Evolutionary conservation across 257 asterid genomes (phyloP), one percentile per base, ranked within the genome.

Genomic region (Gentiana dahurica): DNA sequence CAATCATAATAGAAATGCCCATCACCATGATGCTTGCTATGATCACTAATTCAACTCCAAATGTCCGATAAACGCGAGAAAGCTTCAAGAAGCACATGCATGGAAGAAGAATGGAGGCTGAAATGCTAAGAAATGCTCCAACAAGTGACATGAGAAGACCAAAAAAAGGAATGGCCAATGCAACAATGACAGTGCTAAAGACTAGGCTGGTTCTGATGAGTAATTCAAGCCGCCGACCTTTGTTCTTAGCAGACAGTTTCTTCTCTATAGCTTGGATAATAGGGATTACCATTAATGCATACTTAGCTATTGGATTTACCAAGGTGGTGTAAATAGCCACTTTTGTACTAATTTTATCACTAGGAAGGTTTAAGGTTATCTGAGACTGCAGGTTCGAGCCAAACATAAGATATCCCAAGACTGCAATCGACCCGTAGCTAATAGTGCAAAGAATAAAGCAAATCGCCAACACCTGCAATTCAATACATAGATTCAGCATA

Each of bases 61-160:
- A 56, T 52, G 68, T 71, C 12, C 39, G 51, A 44, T 73, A 65
- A 61, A 61, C 65, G 8, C 92, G 80, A 1, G 94, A 80, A 11
- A 86, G 80, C 84, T 77, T 86, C 77, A 82, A 67, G 81, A 60
- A 90, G 74, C 96, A 90, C 73, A 84, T 46, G 67, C 96, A 80
- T 0, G 98, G 98, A 13, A 90, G 64, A 13, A 84, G 69, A 5
- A 82, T 34, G n/a, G 94, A 86, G 15, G 86, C 93, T 1, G 83
- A 64, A 1, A 77, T 77, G 53, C 95, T 82, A 45, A 80, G 44
- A 53, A 82, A 81, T 3, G 94, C 89, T 4, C 97, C 95, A 0
- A 86, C 86, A 24, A 87, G 79, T 13, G 92, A 74, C 91, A 79
- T 87, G 10, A 83, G 80, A 51, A 73, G 50, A 7, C 72, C 97